These are phyloP conservation scores for Talaromyces thailandensis DNA, from an alignment of 495 filamentous ascomycete species.

Conservation along the genomic window DNA sequence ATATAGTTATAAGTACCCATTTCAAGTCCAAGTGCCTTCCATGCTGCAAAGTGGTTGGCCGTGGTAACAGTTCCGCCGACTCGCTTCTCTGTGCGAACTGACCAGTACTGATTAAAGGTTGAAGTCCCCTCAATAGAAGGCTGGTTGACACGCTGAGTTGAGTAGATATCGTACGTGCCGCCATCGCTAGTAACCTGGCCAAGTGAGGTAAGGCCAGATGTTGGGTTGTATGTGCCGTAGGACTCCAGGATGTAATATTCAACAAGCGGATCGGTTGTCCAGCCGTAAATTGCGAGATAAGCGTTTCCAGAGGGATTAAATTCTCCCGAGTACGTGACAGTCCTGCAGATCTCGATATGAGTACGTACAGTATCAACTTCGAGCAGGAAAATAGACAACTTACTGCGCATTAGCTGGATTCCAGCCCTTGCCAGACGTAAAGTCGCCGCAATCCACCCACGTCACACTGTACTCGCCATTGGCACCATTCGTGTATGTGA, in stretches of 20 bases:
- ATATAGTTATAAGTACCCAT: conserved; percentile 49
- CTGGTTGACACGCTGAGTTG: conserved; percentile 47
- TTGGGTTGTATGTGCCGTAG: conserved; percentile 43
- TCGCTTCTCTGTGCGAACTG: conserved; percentile 45
- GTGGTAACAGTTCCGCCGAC: conserved; percentile 44
- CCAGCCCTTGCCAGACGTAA: neutral
- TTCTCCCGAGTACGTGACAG: conserved; percentile 43
- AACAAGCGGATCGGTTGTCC: conserved; percentile 51
- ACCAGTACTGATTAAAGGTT: conserved; percentile 57
- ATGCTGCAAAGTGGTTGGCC: conserved; percentile 56
- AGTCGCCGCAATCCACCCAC: neutral
- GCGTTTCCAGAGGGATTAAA: conserved; percentile 36
- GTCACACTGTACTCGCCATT: neutral
- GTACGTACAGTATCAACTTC: neutral
- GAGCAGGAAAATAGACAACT: neutral
- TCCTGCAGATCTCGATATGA: conserved; percentile 15
- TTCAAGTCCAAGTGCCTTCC: conserved; percentile 37
- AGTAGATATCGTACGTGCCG: conserved; percentile 55
- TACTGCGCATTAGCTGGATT: neutral
- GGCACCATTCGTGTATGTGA: neutral
- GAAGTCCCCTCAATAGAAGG: conserved; percentile 49
- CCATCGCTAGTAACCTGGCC: conserved; percentile 53
- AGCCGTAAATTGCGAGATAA: conserved; percentile 56
- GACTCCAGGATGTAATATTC: conserved; percentile 59
- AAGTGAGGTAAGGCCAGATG: conserved; percentile 26